Conservation (phyloP, 768 basidiomycete species). For the Multifurca ochricompacta region DNA sequence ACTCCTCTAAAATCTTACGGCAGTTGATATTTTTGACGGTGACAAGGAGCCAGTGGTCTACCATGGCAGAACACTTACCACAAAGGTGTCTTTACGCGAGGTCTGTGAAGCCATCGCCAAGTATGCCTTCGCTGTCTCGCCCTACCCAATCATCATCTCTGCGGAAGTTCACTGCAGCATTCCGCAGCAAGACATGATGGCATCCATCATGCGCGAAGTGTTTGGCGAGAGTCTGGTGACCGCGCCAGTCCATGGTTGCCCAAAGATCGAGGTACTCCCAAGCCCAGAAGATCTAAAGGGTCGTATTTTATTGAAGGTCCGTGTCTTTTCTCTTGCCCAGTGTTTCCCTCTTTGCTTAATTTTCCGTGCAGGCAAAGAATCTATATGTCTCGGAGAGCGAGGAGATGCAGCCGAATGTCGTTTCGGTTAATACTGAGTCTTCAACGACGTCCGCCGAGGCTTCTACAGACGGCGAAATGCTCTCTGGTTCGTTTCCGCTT, state of each 20-base stretch:
- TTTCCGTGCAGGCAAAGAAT: conserved; percentile 58
- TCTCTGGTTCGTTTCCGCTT: conserved; percentile 10
- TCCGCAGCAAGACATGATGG: conserved; percentile 73
- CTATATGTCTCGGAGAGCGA: conserved; percentile 44
- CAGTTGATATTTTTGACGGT: conserved; percentile 92
- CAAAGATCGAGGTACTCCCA: conserved; percentile 51
- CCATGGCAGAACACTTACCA: conserved; percentile 85
- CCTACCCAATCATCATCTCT: conserved; percentile 88
- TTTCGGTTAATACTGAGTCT: conserved; percentile 34
- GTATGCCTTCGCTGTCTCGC: conserved; percentile 86
- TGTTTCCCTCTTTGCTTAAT: not conserved
- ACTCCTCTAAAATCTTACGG: not conserved
- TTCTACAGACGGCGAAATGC: conserved; percentile 27
- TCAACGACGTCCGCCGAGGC: conserved; percentile 34
- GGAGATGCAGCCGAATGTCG: conserved; percentile 27
- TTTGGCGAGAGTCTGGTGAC: conserved; percentile 50
- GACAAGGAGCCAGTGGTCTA: conserved; percentile 78
- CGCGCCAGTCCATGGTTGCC: conserved; percentile 40
- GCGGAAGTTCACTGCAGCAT: conserved; percentile 85
- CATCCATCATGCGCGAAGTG: conserved; percentile 57
- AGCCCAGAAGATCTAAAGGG: conserved; percentile 79
- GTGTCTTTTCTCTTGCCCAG: conserved; percentile 14
- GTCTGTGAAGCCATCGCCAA: conserved; percentile 77
- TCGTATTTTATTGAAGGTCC: conserved; percentile 76
- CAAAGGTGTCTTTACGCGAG: conserved; percentile 72